These are phyloP conservation scores for Pichia occidentalis DNA, from an alignment of 805 yeast genomes.

Conservation along the genomic window DNA sequence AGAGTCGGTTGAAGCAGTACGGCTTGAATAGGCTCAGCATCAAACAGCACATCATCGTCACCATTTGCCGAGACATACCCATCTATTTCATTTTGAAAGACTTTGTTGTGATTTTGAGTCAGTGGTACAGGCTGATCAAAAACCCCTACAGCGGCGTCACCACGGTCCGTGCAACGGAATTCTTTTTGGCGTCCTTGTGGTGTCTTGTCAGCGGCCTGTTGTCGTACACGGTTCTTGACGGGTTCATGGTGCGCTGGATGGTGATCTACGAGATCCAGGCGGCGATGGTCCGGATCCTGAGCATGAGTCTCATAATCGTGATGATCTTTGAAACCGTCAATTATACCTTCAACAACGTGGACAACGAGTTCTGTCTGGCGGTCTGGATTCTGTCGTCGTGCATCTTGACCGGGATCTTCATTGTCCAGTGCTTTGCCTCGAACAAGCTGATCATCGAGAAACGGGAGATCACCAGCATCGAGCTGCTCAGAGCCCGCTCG, in stretches of 20 bases:
- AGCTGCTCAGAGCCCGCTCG: not conserved
- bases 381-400: slow-evolving; percentile 92
- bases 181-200: slow-evolving; percentile 84
- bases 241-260: slow-evolving; percentile 89
- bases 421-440: slow-evolving; percentile 82
- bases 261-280: slow-evolving; percentile 85
- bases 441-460: slow-evolving; percentile 51
- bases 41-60: slow-evolving; percentile 66
- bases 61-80: slow-evolving; percentile 74
- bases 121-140: slow-evolving; percentile 23
- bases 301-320: slow-evolving; percentile 69
- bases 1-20: slow-evolving; percentile 42
- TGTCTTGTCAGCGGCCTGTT: slow-evolving; percentile 82
- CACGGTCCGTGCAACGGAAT: slow-evolving; percentile 67
- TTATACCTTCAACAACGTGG: slow-evolving; percentile 60
- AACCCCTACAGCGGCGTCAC: slow-evolving; percentile 31
- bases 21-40: slow-evolving; percentile 71
- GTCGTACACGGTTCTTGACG: slow-evolving; percentile 78
- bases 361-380: slow-evolving; percentile 60
- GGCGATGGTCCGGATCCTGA: slow-evolving; percentile 78
- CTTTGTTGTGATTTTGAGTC: slow-evolving; percentile 22
- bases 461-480: slow-evolving; percentile 11
- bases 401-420: slow-evolving; percentile 70
- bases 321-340: slow-evolving; percentile 64
- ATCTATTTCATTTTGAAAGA: slow-evolving; percentile 32